These are phyloP conservation scores for Colletotrichum endophyticum DNA, from an alignment of 2,329 filamentous ascomycete genomes.

Conservation along the genomic window DNA sequence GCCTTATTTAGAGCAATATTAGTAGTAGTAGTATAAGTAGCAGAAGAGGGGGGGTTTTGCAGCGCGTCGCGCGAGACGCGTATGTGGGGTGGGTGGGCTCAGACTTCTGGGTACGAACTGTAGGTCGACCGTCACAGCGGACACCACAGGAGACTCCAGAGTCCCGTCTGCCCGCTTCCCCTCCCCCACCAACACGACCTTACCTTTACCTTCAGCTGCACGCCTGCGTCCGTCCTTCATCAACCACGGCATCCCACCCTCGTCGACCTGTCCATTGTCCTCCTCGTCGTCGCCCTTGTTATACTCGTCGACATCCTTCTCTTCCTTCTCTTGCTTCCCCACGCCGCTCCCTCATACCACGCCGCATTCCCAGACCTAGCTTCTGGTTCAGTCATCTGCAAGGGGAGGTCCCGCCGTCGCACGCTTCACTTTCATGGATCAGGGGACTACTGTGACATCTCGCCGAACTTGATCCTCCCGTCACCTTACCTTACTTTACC, in stretches of 20 bases:
- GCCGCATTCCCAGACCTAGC: not conserved
- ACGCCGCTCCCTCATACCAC: not conserved
- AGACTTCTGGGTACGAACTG: no score
- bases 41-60: no score
- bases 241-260: not conserved
- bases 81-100: no score
- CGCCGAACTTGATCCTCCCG: not conserved
- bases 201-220: not conserved
- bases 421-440: constrained; percentile 13
- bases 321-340: not conserved
- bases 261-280: not conserved
- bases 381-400: not conserved
- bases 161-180: not conserved
- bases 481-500: not conserved
- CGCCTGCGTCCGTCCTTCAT: not conserved
- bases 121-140: not conserved
- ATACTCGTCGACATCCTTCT: not conserved
- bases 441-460: not conserved
- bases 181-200: not conserved
- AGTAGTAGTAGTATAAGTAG: no score
- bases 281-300: not conserved
- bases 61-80: no score
- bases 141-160: not conserved
- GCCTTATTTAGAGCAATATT: no score
- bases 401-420: not conserved